Percentiles rank a stretch among this genome's conserved stretches.
Evolutionary conservation across 192 early-diverging fungal genomes (phyloP).

Genomic region (Linnemannia exigua): DNA sequence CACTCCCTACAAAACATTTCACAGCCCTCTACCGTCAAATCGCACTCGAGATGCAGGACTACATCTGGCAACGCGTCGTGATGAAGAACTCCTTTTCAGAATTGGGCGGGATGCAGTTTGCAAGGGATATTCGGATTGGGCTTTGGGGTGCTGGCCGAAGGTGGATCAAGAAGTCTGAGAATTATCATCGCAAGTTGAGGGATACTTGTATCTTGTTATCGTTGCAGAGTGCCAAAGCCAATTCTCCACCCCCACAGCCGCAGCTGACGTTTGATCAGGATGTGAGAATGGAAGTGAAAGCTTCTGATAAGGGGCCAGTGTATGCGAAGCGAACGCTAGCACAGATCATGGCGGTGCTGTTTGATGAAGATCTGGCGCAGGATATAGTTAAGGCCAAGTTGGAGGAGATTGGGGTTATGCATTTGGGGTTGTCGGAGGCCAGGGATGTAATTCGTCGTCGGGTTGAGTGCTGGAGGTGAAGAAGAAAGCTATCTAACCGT

Average conservation of each 20-base stretch:
- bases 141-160: conserved; percentile 57
- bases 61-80: conserved; percentile 67
- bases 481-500: neutral
- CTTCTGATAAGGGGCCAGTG: neutral
- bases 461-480: conserved; percentile 58
- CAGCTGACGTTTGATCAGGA: conserved; percentile 21
- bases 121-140: conserved; percentile 61
- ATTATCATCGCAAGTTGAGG: conserved; percentile 58
- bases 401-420: conserved; percentile 56
- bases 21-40: conserved; percentile 55
- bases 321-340: conserved; percentile 47
- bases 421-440: conserved; percentile 43
- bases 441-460: conserved; percentile 51
- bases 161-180: conserved; percentile 68
- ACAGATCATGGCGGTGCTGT: conserved; percentile 57
- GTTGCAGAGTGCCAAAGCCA: conserved; percentile 42
- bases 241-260: conserved; percentile 5
- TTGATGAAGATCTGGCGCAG: conserved; percentile 47
- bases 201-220: conserved; percentile 57
- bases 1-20: conserved; percentile 55
- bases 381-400: conserved; percentile 22
- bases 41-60: conserved; percentile 63
- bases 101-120: conserved; percentile 61
- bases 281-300: neutral
- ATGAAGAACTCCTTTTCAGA: conserved; percentile 68